Evolutionary conservation across 345 rosid species (phyloP).

Genomic region (Populus davidiana): DNA sequence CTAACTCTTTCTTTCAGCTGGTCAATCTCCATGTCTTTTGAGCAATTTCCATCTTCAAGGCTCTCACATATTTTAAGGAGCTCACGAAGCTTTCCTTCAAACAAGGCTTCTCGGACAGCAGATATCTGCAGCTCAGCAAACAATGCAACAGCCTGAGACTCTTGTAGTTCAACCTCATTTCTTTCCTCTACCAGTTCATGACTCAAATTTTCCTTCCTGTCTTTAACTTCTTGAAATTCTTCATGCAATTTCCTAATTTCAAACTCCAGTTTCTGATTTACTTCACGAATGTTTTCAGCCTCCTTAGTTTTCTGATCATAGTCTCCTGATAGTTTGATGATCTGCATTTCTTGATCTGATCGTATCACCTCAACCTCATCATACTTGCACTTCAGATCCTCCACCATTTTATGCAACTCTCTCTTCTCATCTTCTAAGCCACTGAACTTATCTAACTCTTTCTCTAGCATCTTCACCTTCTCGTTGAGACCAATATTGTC

Average conservation of each 20-base stretch:
- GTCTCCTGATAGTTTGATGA: constrained; percentile 52
- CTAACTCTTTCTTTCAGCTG: constrained; percentile 53
- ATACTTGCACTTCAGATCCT: constrained; percentile 56
- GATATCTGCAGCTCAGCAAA: constrained; percentile 55
- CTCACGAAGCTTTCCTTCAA: constrained; percentile 57
- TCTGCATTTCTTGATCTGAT: constrained; percentile 49
- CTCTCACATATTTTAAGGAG: constrained; percentile 42
- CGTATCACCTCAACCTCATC: constrained; percentile 43
- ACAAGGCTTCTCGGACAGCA: constrained; percentile 48
- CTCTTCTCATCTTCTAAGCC: constrained; percentile 36
- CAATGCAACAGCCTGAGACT: constrained; percentile 48
- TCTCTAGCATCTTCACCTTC: constrained; percentile 44
- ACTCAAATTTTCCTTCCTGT: constrained; percentile 49
- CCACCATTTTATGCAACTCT: constrained; percentile 41
- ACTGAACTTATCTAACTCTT: constrained; percentile 41
- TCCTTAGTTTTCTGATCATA: constrained; percentile 46
- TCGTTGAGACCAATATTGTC: constrained; percentile 52
- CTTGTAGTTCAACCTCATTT: constrained; percentile 52
- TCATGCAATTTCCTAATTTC: constrained; percentile 38
- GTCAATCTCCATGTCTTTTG: constrained; percentile 45
- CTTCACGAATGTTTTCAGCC: constrained; percentile 32
- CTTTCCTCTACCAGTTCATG: constrained; percentile 45
- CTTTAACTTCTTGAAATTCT: constrained; percentile 48
- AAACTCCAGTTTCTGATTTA: constrained; percentile 47
- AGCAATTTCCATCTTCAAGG: constrained; percentile 37